A percentile compares a stretch with the other conserved stretches of the same genome.
Evolutionary conservation across 768 basidiomycete species (phyloP).

Genomic region (Mycena epipterygia): DNA sequence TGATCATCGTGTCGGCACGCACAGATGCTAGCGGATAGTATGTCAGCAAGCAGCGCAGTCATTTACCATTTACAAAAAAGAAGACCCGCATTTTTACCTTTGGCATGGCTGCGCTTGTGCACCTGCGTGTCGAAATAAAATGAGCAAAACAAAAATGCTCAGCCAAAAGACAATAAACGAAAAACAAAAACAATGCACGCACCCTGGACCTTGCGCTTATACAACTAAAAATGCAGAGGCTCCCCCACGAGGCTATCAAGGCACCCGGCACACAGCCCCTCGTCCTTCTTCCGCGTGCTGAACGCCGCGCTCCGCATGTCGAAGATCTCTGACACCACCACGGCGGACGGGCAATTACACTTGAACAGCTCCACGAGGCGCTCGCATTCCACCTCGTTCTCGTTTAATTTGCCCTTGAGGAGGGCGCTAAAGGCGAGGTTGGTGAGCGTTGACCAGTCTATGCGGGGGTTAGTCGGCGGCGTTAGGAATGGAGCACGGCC

Average conservation of each 20-base stretch:
- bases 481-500: neutral
- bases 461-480: neutral
- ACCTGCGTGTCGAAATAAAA: conserved; percentile 18
- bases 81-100: conserved; percentile 19
- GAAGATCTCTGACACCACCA: neutral
- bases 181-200: neutral
- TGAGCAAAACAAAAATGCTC: too few relatives aligned
- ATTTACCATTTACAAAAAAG: too few relatives aligned
- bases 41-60: too few relatives aligned
- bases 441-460: conserved; percentile 9
- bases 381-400: conserved; percentile 6
- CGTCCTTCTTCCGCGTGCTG: neutral
- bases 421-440: conserved; percentile 13
- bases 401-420: neutral
- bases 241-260: neutral
- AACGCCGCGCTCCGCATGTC: neutral
- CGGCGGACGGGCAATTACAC: neutral
- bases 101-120: neutral
- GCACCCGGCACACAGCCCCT: neutral
- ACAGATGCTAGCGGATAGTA: too few relatives aligned
- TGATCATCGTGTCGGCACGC: too few relatives aligned
- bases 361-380: conserved; percentile 18
- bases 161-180: neutral
- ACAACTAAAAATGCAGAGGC: neutral
- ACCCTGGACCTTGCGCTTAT: neutral